phyloP scores from a whole-genome alignment of 1,284 basidiomycete species.

The Exsudoporus floridanus region DNA sequence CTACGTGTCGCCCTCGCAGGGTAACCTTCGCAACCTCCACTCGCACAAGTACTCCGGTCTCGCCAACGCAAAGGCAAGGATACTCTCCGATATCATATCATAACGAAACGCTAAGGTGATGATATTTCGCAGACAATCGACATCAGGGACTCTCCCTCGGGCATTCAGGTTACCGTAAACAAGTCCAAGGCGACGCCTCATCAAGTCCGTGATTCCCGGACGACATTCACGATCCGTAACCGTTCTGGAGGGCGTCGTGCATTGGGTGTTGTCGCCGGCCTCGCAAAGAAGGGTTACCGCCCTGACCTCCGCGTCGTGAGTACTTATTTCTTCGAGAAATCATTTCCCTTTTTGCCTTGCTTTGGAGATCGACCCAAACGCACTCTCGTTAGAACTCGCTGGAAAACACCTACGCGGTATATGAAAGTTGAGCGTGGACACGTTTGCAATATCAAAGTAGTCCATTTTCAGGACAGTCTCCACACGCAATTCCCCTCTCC shows the following conservation, averaged over 20 bases:
- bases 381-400: slow-evolving; percentile 78
- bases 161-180: slow-evolving; percentile 67
- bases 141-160: slow-evolving; percentile 58
- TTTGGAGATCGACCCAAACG: slow-evolving; percentile 34
- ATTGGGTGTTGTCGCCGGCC: slow-evolving; percentile 65
- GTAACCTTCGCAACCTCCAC: slow-evolving; percentile 84
- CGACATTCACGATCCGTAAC: slow-evolving; percentile 60
- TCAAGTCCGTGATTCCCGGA: slow-evolving; percentile 49
- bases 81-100: neutral
- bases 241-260: slow-evolving; percentile 76
- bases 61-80: slow-evolving; percentile 73
- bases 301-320: slow-evolving; percentile 82
- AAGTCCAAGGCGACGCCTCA: slow-evolving; percentile 64
- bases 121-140: slow-evolving; percentile 55
- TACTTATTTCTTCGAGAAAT: slow-evolving; percentile 5
- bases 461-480: slow-evolving; percentile 25
- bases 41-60: slow-evolving; percentile 89
- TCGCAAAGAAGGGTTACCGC: slow-evolving; percentile 77
- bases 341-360: neutral
- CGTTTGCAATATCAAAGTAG: slow-evolving; percentile 68
- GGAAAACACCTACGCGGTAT: slow-evolving; percentile 55
- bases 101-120: neutral
- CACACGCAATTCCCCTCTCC: slow-evolving; percentile 19
- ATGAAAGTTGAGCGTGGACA: slow-evolving; percentile 87
- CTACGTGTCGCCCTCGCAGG: slow-evolving; percentile 44